phyloP scores from a whole-genome alignment of 495 filamentous ascomycete genomes.

The Parathielavia appendiculata region DNA sequence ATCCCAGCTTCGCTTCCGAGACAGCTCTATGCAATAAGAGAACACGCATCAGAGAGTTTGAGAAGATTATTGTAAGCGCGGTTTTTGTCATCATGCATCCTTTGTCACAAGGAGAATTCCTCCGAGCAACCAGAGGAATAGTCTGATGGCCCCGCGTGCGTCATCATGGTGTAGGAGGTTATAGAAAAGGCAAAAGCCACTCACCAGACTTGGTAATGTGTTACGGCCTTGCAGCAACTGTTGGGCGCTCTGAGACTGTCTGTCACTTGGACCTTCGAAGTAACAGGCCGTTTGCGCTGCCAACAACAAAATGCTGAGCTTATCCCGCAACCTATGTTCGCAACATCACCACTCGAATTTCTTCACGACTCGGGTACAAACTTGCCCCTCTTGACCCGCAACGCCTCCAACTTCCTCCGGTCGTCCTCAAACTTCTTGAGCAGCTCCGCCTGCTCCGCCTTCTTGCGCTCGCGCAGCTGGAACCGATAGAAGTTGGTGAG shows the following conservation, averaged over 20 bases:
- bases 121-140: constrained; percentile 25
- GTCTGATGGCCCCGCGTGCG: constrained; percentile 52
- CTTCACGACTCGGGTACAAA: constrained; percentile 49
- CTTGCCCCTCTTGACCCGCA: constrained; percentile 56
- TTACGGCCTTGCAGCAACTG: background rate
- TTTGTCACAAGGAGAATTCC: constrained; percentile 21
- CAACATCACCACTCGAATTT: background rate
- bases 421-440: constrained; percentile 62
- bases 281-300: background rate
- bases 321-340: background rate
- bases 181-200: background rate
- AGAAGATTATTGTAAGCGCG: constrained; percentile 50
- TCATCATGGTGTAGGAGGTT: constrained; percentile 40
- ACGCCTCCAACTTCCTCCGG: constrained; percentile 53
- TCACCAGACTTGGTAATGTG: constrained; percentile 11
- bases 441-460: constrained; percentile 69
- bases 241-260: background rate
- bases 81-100: constrained; percentile 43
- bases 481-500: constrained; percentile 87
- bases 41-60: constrained; percentile 40
- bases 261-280: background rate
- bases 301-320: background rate
- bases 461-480: constrained; percentile 83
- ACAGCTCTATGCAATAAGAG: background rate
- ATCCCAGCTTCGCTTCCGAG: background rate